A percentile compares a stretch with the other conserved stretches of the same genome.
These are phyloP conservation scores for Emericellopsis terricola DNA, from an alignment of 495 filamentous ascomycete species.

Conservation along the genomic window DNA sequence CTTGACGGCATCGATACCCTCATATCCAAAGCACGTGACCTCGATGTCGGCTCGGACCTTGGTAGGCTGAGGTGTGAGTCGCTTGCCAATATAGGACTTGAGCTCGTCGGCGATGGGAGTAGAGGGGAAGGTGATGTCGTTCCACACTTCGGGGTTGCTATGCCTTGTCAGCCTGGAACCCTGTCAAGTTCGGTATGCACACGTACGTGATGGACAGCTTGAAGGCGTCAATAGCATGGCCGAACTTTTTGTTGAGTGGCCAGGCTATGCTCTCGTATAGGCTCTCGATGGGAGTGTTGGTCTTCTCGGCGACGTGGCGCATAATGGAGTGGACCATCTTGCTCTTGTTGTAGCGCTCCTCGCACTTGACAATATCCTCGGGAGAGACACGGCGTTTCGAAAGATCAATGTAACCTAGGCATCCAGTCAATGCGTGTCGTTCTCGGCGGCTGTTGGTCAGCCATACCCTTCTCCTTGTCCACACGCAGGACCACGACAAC, in stretches of 20 bases:
- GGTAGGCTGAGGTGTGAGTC: slow-evolving; percentile 87
- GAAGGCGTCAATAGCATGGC: slow-evolving; percentile 92
- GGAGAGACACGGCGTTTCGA: slow-evolving; percentile 94
- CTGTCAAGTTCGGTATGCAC: neutral
- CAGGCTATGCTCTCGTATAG: slow-evolving; percentile 90
- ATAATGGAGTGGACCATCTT: slow-evolving; percentile 98
- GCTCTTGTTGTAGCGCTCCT: slow-evolving; percentile 98
- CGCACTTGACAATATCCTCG: slow-evolving; percentile 94
- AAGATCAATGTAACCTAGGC: slow-evolving; percentile 82
- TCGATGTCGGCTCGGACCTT: slow-evolving; percentile 97
- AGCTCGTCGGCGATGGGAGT: slow-evolving; percentile 75
- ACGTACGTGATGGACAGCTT: slow-evolving; percentile 94
- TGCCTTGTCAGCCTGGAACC: slow-evolving; percentile 3
- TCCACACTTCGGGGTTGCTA: slow-evolving; percentile 92
- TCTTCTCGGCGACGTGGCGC: slow-evolving; percentile 95
- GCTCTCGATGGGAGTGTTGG: slow-evolving; percentile 74
- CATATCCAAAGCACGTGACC: slow-evolving; percentile 95
- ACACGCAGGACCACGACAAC: slow-evolving; percentile 96
- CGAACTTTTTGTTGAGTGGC: slow-evolving; percentile 95
- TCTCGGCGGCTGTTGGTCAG: neutral
- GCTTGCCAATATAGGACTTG: slow-evolving; percentile 83
- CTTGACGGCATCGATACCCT: slow-evolving; percentile 97
- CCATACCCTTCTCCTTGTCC: slow-evolving; percentile 88
- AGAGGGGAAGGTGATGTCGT: slow-evolving; percentile 73
- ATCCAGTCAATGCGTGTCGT: slow-evolving; percentile 3